A percentile compares a stretch with the other conserved stretches of the same genome.
phyloP scores from a whole-genome alignment of 371 early-diverging fungal species.

The Neoconidiobolus thromboides region DNA sequence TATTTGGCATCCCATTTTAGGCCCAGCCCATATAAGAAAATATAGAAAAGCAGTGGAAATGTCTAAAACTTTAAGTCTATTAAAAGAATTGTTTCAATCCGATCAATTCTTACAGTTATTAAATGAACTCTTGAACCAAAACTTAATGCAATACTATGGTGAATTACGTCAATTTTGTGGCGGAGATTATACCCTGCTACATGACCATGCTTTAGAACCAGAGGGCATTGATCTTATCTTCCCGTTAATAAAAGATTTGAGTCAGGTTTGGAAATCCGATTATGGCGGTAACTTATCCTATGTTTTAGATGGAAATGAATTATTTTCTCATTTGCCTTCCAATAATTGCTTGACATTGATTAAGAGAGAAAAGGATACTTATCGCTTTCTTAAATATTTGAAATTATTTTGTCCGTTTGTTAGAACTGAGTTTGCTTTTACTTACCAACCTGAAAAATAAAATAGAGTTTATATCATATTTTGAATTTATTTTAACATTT shows the following conservation, averaged over 20 bases:
- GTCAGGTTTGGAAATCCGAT: background rate
- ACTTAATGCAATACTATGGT: slow-evolving; percentile 8
- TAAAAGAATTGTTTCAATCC: slow-evolving; percentile 19
- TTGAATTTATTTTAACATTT: too few relatives aligned
- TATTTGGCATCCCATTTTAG: slow-evolving; percentile 11
- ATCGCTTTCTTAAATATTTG: slow-evolving; percentile 26
- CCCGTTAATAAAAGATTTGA: slow-evolving; percentile 11
- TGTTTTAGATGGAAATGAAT: slow-evolving; percentile 26
- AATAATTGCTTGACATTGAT: slow-evolving; percentile 29
- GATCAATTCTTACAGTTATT: slow-evolving; percentile 15
- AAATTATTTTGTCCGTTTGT: background rate
- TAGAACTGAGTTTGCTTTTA: too few relatives aligned
- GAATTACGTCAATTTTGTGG: slow-evolving; percentile 26
- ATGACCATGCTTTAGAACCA: slow-evolving; percentile 30
- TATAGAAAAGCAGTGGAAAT: slow-evolving; percentile 3
- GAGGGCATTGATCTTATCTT: slow-evolving; percentile 28
- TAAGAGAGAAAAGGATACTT: slow-evolving; percentile 23
- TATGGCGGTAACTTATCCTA: slow-evolving; percentile 31
- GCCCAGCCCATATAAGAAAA: slow-evolving; percentile 21
- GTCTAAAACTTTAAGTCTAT: slow-evolving; percentile 1
- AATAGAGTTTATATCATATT: too few relatives aligned
- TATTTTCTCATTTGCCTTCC: slow-evolving; percentile 23
- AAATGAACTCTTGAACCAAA: slow-evolving; percentile 16
- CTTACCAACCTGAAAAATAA: too few relatives aligned
- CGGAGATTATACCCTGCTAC: slow-evolving; percentile 32